Base-by-base conservation (phyloP, 2,329 filamentous ascomycete genomes). In the Camillea tinctor region DNA sequence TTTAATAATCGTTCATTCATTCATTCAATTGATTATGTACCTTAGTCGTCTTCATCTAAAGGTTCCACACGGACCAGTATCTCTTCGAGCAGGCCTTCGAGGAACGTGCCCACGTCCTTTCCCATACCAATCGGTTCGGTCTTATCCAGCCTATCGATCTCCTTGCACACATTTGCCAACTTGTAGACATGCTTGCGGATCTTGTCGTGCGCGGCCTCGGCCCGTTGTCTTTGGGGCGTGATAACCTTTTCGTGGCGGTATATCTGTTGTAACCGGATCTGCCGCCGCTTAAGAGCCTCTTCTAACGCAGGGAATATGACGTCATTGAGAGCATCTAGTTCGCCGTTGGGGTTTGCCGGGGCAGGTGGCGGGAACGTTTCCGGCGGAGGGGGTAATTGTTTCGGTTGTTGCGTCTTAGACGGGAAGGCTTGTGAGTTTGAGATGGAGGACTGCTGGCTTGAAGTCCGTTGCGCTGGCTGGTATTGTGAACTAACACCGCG, bases 281-380 rank as follows among this genome's bases (percentile, higher is more conserved):
- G 84, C 56, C 95, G 89, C 55, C 95, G 85, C 73, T 93, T 92
- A 20, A 98, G 85, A 7, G 95, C 93, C 66, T 95, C 91, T 75
- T 97, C 93, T 1, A 99, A 83, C 1, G 95, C 94, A 0, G 95
- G 95, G 64, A 98, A 88, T 44, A 99, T 92, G 55, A 99, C 94
- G 67, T 94, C 92, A 71, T 90, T 92, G 1, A 97, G 83, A 1
- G 93, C 93, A 56, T 96, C 95, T 21, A 96, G 83, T 60, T 96
- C 90, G 13, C 84, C 87, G 58, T 86, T 84, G 22, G 84, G 76
- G 62, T 84, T 86, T 1, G 81, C 71, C 0, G 86, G 83, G 1
- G 84, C 80, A 6, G 81, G 82, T 22, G 81, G 79, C 3, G 85
- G 86, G 68, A 87, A 87, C 1, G 83, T 77, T 11, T 80, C 77